These are phyloP conservation scores for Bipolaris oryzae DNA, from an alignment of 2,329 filamentous ascomycete species.

Conservation along the genomic window DNA sequence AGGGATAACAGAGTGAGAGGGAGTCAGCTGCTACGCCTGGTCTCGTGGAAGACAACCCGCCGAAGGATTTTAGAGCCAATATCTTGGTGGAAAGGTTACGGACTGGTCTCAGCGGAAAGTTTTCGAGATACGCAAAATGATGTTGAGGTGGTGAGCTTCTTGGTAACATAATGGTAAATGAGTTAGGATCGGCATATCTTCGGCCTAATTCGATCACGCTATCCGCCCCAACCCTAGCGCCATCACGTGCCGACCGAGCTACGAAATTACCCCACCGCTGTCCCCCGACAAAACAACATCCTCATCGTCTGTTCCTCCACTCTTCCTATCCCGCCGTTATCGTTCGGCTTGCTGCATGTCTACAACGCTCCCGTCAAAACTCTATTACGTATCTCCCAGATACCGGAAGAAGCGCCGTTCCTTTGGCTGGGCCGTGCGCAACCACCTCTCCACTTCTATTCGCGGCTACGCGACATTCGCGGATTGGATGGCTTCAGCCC, in stretches of 20 bases:
- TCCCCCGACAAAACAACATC: slow-evolving; percentile 36
- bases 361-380: slow-evolving; percentile 2
- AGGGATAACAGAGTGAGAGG: background rate
- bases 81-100: background rate
- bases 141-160: slow-evolving; percentile 9
- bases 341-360: slow-evolving; percentile 9
- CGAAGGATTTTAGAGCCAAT: background rate
- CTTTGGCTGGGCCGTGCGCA: slow-evolving; percentile 40
- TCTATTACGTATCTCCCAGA: slow-evolving; percentile 15
- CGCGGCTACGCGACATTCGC: slow-evolving; percentile 49
- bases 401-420: slow-evolving; percentile 29
- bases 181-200: slow-evolving; percentile 22
- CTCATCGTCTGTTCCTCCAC: slow-evolving; percentile 19
- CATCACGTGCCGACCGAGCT: slow-evolving; percentile 38
- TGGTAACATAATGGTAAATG: slow-evolving; percentile 10
- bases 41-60: background rate
- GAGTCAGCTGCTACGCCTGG: background rate
- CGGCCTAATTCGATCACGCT: slow-evolving; percentile 17
- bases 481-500: slow-evolving; percentile 49
- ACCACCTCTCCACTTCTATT: slow-evolving; percentile 46
- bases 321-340: slow-evolving; percentile 18
- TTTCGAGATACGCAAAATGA: slow-evolving; percentile 8
- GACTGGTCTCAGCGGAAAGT: background rate
- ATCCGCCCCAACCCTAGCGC: slow-evolving; percentile 23
- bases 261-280: slow-evolving; percentile 43